phyloP scores from a whole-genome alignment of 179 eudicot genomes.

The Patellifolia procumbens region DNA sequence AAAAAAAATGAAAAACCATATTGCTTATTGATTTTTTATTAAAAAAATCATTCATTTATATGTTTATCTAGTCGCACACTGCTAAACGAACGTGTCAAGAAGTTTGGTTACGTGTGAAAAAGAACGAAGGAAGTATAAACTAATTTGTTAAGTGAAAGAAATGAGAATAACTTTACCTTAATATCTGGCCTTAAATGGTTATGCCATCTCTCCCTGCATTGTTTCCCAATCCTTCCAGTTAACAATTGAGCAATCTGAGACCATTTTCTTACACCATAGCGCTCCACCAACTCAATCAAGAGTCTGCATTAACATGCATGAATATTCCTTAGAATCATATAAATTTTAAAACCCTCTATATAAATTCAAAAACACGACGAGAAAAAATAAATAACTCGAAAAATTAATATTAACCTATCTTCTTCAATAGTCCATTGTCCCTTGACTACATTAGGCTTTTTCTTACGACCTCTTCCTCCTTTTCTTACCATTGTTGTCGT shows the following conservation, averaged over 20 bases:
- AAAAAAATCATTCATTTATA: too few species aligned
- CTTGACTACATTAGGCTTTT: constrained; percentile 50
- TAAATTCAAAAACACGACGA: neutral
- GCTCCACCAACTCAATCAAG: constrained; percentile 58
- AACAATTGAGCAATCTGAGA: constrained; percentile 64
- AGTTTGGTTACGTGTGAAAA: too few species aligned
- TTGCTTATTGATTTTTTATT: too few species aligned
- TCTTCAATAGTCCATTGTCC: constrained; percentile 77
- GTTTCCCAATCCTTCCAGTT: constrained; percentile 70
- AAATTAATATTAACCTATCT: constrained; percentile 45
- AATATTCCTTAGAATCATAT: neutral
- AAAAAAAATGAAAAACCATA: neutral
- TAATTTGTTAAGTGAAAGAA: neutral
- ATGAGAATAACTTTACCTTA: constrained; percentile 40
- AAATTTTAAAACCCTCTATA: neutral
- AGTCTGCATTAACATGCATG: constrained; percentile 39
- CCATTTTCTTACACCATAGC: constrained; percentile 64
- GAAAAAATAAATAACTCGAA: neutral
- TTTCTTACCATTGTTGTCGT: constrained; percentile 9
- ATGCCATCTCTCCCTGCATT: constrained; percentile 83
- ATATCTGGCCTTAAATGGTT: constrained; percentile 74
- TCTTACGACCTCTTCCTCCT: constrained; percentile 36
- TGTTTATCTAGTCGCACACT: too few species aligned
- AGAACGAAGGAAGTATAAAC: neutral
- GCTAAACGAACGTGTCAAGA: too few species aligned